Conservation (phyloP, 1,139 yeast species). For the Nakaseomyces sp. region DNA sequence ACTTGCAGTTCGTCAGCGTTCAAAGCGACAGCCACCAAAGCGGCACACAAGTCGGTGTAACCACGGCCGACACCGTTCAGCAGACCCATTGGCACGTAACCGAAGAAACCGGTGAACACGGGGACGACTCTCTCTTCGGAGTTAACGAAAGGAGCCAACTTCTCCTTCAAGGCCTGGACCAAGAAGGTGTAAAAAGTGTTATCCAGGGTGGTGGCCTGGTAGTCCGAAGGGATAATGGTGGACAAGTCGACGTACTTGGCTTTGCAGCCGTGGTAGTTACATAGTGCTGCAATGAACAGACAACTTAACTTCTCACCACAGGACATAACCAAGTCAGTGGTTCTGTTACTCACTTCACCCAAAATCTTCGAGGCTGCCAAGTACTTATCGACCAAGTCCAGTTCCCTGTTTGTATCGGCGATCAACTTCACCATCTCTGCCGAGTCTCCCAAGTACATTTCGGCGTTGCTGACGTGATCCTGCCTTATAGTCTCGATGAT, state of each 20-base stretch:
- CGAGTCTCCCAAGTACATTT: constrained; percentile 39
- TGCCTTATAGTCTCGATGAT: constrained; percentile 55
- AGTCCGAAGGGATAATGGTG: constrained; percentile 54
- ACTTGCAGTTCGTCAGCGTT: constrained; percentile 91
- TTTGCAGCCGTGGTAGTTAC: constrained; percentile 70
- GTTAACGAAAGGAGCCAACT: constrained; percentile 34
- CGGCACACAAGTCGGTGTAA: constrained; percentile 95
- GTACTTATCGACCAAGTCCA: constrained; percentile 58
- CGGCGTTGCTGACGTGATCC: constrained; percentile 77
- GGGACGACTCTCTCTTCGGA: constrained; percentile 46
- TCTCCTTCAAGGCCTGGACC: constrained; percentile 50
- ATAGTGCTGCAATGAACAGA: constrained; percentile 73
- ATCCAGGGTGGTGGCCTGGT: constrained; percentile 50
- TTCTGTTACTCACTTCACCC: constrained; percentile 85
- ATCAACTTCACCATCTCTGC: constrained; percentile 43
- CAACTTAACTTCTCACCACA: constrained; percentile 92
- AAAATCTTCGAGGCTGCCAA: constrained; percentile 81
- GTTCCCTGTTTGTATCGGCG: constrained; percentile 51
- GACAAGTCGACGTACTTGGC: constrained; percentile 77
- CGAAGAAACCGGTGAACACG: constrained; percentile 92
- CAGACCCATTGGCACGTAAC: constrained; percentile 88
- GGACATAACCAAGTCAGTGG: constrained; percentile 83
- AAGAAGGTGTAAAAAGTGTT: constrained; percentile 58
- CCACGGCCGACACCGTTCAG: constrained; percentile 93
- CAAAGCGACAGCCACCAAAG: constrained; percentile 85